Base-by-base conservation (phyloP, 108 stramenopile genomes). In the Chaetoceros tenuissimus region DNA sequence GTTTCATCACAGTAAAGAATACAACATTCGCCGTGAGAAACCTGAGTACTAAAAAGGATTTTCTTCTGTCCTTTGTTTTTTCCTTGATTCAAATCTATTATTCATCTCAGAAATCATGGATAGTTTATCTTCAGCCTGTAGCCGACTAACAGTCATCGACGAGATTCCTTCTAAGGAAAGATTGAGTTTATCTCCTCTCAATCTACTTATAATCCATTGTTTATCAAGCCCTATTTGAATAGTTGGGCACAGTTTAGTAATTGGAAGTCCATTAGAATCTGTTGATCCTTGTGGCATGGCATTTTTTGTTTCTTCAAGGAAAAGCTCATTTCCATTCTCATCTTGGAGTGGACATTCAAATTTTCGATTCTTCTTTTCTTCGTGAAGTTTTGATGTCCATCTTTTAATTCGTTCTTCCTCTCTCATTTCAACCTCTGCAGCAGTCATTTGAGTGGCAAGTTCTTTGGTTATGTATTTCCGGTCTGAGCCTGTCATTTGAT, bases 361-460 rank as follows among this genome's bases (percentile, higher is more conserved):
- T n/a, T n/a, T 34, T 46, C 82, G 81, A 19, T 49, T 46, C 1
- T 77, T 45, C 51, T 82, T 54, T 21, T 54, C 40, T 20, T 80
- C 47, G 22, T 77, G 56, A 16, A 78, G 58, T 44, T 48, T 53
- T 3, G 63, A 30, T 27, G 56, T 60, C 83, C 83, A 89, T 19
- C 44, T 45, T 50, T 47, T 51, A 34, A 80, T 66, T 23, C 87
- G 72, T 44, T 67, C 31, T 63, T 80, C 77, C 65, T 82, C 83
- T 24, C 71, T 55, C 20, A 55, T 48, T 61, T 88, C 86, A 24
- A 70, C 69, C 3, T 72, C 44, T 28, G 73, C 80, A 31, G 63
- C 29, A 24, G 25, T 67, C 22, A 64, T 44, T 28, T 68, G 24
- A 21, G 25, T 16, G 13, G 49, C 57, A 24, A 60, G 24, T 48